phyloP scores from a whole-genome alignment of 306 rosid species.

The Vicia villosa region DNA sequence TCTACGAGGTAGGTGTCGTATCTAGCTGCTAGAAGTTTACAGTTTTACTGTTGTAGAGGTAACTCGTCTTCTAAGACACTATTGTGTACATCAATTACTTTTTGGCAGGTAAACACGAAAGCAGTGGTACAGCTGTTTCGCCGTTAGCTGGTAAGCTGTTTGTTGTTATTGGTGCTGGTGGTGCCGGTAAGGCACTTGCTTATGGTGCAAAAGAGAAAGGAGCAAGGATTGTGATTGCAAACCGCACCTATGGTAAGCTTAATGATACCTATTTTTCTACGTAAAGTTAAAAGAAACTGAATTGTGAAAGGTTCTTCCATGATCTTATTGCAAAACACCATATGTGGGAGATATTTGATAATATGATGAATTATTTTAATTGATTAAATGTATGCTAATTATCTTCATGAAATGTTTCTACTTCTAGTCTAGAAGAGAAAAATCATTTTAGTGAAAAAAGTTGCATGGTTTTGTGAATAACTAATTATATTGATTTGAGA shows the following conservation, averaged over 20 bases:
- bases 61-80: slow-evolving; percentile 9
- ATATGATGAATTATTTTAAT: slow-evolving; percentile 21
- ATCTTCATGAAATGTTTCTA: slow-evolving; percentile 6
- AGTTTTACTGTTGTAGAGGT: slow-evolving; percentile 11
- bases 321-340: slow-evolving; percentile 14
- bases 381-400: slow-evolving; percentile 12
- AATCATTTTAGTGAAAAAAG: slow-evolving; percentile 13
- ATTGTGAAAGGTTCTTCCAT: slow-evolving; percentile 28
- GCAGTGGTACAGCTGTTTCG: slow-evolving; percentile 47
- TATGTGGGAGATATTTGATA: slow-evolving; percentile 24
- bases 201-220: slow-evolving; percentile 96
- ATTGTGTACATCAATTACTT: slow-evolving; percentile 27
- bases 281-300: slow-evolving; percentile 12
- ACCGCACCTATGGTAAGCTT: slow-evolving; percentile 83
- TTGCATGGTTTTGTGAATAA: slow-evolving; percentile 18
- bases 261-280: slow-evolving; percentile 25
- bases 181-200: slow-evolving; percentile 94
- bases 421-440: not conserved
- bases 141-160: slow-evolving; percentile 87
- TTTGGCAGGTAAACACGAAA: slow-evolving; percentile 46
- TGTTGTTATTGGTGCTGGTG: slow-evolving; percentile 97
- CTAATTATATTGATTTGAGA: slow-evolving; percentile 19
- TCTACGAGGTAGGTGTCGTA: slow-evolving; percentile 57
- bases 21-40: slow-evolving; percentile 31
- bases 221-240: slow-evolving; percentile 86